A percentile compares a stretch with the other conserved stretches of the same genome.
Conservation (phyloP, 345 rosid genomes). For the Lenwebbia sp. region DNA sequence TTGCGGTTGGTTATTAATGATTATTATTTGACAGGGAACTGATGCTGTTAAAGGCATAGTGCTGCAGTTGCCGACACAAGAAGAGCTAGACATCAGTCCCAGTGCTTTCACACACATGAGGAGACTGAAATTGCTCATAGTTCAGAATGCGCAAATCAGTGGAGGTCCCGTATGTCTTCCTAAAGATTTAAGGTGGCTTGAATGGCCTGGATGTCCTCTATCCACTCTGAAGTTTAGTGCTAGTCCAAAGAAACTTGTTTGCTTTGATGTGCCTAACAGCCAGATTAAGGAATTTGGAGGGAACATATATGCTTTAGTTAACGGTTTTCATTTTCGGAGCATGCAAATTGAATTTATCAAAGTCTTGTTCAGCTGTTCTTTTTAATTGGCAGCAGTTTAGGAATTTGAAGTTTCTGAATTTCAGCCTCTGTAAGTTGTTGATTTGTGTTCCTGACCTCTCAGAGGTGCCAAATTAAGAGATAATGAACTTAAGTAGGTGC, state of each 20-base stretch:
- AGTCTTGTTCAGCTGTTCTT: background rate
- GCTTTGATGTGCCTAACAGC: no score
- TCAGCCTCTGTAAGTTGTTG: background rate
- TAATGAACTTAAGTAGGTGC: background rate
- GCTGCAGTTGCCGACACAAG: background rate
- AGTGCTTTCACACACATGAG: conserved; percentile 1
- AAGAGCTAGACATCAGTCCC: background rate
- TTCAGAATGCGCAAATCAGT: conserved; percentile 5
- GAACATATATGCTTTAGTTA: background rate
- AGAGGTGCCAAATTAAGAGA: background rate
- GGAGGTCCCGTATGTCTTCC: background rate
- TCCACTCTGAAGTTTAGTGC: background rate
- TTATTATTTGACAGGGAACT: conserved; percentile 8
- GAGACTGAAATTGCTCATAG: conserved; percentile 9
- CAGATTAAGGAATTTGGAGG: no score
- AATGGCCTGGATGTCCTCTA: background rate
- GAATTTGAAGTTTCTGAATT: background rate
- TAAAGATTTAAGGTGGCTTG: background rate
- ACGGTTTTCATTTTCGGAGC: background rate
- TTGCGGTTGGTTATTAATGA: background rate
- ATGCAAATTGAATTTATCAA: background rate
- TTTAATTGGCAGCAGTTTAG: background rate
- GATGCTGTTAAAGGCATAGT: conserved; percentile 6
- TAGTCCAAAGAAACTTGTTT: no score
- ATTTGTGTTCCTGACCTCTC: background rate